These are phyloP conservation scores for Hypoxylon trugodes DNA, from an alignment of 495 filamentous ascomycete species.

Conservation along the genomic window DNA sequence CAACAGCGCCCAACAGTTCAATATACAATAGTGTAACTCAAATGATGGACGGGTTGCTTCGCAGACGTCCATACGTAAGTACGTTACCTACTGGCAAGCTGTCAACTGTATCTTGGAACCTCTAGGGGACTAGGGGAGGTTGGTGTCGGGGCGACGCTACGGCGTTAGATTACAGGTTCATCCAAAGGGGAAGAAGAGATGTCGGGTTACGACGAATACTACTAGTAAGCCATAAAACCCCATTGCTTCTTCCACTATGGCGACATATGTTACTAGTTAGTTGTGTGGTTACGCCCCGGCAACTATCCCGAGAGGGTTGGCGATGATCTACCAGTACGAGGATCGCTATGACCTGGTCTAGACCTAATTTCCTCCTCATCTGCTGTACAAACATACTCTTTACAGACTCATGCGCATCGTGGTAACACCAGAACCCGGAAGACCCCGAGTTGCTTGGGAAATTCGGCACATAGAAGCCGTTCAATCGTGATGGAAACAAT, in stretches of 20 bases:
- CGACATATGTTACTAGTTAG: conserved; percentile 5
- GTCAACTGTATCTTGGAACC: conserved; percentile 2
- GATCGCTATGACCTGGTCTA: neutral
- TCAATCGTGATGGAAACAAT: neutral
- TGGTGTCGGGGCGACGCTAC: neutral
- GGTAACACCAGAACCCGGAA: conserved; percentile 6
- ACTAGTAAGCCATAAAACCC: conserved; percentile 32
- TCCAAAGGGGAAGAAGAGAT: neutral
- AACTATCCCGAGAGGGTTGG: neutral
- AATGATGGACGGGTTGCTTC: conserved; percentile 11
- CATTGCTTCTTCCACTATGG: neutral
- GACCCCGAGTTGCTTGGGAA: neutral
- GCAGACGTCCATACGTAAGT: conserved; percentile 29
- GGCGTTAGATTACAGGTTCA: neutral
- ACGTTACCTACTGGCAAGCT: conserved; percentile 13
- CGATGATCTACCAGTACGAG: neutral
- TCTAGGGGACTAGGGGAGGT: neutral
- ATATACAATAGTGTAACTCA: neutral
- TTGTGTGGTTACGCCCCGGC: neutral
- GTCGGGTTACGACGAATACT: conserved; percentile 15
- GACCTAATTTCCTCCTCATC: neutral
- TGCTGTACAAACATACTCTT: neutral
- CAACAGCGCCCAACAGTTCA: neutral
- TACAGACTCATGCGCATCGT: neutral
- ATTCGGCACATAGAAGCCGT: neutral